A percentile compares a stretch with the other conserved stretches of the same genome.
These are phyloP conservation scores for Boletus coccyginus DNA, from an alignment of 768 basidiomycete genomes.

Conservation along the genomic window DNA sequence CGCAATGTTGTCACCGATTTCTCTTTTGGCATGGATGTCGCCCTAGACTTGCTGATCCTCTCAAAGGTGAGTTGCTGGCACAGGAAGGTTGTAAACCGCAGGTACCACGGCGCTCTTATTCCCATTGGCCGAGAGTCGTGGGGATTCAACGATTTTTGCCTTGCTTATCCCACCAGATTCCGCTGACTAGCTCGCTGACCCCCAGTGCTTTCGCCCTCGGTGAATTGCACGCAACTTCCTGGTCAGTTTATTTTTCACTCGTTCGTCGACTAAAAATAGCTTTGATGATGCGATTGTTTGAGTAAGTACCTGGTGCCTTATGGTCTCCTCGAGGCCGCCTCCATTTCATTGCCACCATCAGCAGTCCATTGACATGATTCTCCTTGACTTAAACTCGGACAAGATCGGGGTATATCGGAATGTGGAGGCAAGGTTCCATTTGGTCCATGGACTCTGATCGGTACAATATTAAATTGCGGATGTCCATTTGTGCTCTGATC, in stretches of 20 bases:
- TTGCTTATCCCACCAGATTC: neutral
- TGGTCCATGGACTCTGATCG: slow-evolving; percentile 7
- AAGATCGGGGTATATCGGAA: slow-evolving; percentile 13
- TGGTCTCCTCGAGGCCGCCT: slow-evolving; percentile 18
- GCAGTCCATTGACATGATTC: slow-evolving; percentile 7
- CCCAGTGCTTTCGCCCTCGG: neutral
- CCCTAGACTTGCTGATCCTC: neutral
- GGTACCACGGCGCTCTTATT: neutral
- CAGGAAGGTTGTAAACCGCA: neutral
- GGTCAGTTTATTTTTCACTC: neutral
- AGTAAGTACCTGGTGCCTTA: slow-evolving; percentile 13
- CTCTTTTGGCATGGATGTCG: neutral
- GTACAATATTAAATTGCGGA: slow-evolving; percentile 18
- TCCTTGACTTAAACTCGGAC: slow-evolving; percentile 12
- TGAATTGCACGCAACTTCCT: neutral
- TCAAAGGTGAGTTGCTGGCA: neutral
- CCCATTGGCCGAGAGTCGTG: neutral
- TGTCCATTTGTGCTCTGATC: slow-evolving; percentile 7
- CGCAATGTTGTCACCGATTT: neutral
- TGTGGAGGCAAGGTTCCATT: slow-evolving; percentile 16
- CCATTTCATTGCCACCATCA: slow-evolving; percentile 21
- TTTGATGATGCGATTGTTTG: neutral
- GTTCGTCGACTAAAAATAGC: neutral
- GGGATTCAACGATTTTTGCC: neutral
- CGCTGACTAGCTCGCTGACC: neutral